Evolutionary conservation across 768 basidiomycete species (phyloP).

Genomic region (Lentinula raphanica): DNA sequence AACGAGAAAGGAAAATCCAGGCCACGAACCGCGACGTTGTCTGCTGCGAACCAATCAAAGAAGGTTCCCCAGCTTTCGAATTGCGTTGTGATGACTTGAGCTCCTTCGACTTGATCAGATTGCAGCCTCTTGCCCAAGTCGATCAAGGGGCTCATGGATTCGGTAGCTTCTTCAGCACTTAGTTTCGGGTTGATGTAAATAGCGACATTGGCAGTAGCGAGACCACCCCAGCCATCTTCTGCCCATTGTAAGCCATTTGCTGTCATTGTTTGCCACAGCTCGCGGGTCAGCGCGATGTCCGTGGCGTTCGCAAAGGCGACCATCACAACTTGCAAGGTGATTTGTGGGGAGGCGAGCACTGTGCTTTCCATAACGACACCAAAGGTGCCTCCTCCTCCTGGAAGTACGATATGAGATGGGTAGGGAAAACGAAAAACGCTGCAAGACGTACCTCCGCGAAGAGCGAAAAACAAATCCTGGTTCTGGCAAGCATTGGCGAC

Average conservation of each 20-base stretch:
- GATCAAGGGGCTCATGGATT: constrained; percentile 37
- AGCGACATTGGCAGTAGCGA: constrained; percentile 18
- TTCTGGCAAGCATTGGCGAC: constrained; percentile 46
- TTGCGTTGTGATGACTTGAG: constrained; percentile 26
- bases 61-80: constrained; percentile 38
- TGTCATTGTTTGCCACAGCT: constrained; percentile 19
- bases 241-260: constrained; percentile 21
- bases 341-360: constrained; percentile 16
- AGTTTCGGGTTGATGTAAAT: constrained; percentile 42
- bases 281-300: constrained; percentile 14
- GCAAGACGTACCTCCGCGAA: constrained; percentile 33
- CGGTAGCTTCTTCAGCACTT: constrained; percentile 27
- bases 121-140: constrained; percentile 22
- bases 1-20: not conserved
- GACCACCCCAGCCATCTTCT: constrained; percentile 20
- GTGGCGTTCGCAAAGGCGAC: constrained; percentile 12
- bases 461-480: constrained; percentile 49
- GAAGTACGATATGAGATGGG: not conserved
- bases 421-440: not conserved
- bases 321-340: constrained; percentile 18
- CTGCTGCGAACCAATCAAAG: constrained; percentile 31
- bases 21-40: constrained; percentile 32
- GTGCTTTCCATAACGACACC: constrained; percentile 34
- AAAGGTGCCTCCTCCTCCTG: constrained; percentile 43
- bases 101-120: constrained; percentile 12